These are phyloP conservation scores for Rutstroemia sp. DNA, from an alignment of 2,329 filamentous ascomycete genomes.

Conservation along the genomic window DNA sequence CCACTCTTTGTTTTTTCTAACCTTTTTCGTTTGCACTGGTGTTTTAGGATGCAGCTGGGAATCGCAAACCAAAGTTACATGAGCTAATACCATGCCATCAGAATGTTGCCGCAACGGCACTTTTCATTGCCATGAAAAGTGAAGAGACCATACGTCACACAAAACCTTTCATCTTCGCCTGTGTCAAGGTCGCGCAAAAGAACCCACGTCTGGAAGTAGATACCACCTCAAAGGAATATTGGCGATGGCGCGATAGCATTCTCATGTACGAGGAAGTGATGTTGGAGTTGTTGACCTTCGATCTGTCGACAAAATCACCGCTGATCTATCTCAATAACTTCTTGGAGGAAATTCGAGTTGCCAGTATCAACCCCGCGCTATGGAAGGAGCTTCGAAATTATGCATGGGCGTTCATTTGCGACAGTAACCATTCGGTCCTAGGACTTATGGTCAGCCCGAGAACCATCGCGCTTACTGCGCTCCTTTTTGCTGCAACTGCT, in stretches of 20 bases:
- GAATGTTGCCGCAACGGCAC: constrained; percentile 80
- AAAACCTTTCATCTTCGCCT: constrained; percentile 86
- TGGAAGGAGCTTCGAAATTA: constrained; percentile 69
- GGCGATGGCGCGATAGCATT: constrained; percentile 94
- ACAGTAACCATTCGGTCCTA: constrained; percentile 76
- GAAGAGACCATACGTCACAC: constrained; percentile 97
- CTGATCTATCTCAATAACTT: constrained; percentile 80
- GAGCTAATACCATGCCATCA: constrained; percentile 28
- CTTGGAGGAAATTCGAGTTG: constrained; percentile 63
- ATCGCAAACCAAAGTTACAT: background rate
- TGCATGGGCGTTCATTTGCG: constrained; percentile 91
- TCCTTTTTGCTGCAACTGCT: constrained; percentile 80
- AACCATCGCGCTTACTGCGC: constrained; percentile 74
- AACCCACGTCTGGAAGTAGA: constrained; percentile 84
- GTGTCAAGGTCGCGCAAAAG: constrained; percentile 92
- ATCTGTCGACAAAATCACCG: constrained; percentile 82
- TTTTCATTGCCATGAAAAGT: constrained; percentile 94
- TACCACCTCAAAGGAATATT: constrained; percentile 96
- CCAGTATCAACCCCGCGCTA: constrained; percentile 48
- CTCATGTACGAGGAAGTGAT: constrained; percentile 87
- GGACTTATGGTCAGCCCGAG: constrained; percentile 74
- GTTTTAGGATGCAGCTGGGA: background rate
- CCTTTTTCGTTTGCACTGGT: background rate
- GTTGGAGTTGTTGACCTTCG: constrained; percentile 87
- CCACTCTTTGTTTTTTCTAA: background rate